These are phyloP conservation scores for Astrephomene gubernaculifera DNA, from an alignment of 139 green algal species.

Conservation along the genomic window DNA sequence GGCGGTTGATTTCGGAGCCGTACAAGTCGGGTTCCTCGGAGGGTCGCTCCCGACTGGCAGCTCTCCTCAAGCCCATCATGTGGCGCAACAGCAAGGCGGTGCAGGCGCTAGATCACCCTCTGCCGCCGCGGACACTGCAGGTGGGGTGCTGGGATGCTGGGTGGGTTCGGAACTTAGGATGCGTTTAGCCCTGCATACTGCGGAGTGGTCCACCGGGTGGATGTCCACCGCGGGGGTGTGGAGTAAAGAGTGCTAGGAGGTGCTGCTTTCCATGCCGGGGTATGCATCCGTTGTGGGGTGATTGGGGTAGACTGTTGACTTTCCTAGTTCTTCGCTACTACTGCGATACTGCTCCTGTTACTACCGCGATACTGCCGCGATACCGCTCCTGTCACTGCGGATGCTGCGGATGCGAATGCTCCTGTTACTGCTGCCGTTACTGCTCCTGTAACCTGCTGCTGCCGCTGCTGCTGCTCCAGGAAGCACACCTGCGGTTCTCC, in stretches of 20 bases:
- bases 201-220: too few species aligned
- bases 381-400: too few species aligned
- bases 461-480: not conserved
- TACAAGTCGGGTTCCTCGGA: conserved; percentile 37
- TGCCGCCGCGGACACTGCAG: conserved; percentile 68
- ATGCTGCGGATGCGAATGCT: too few species aligned
- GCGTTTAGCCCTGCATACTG: not conserved
- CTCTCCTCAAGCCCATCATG: conserved; percentile 77
- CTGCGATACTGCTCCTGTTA: too few species aligned
- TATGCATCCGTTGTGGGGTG: too few species aligned
- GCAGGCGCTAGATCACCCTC: conserved; percentile 60
- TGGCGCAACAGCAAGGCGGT: conserved; percentile 80
- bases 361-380: too few species aligned
- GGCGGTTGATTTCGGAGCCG: conserved; percentile 13
- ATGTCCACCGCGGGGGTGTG: not conserved
- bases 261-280: not conserved
- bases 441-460: not conserved
- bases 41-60: conserved; percentile 52
- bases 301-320: too few species aligned
- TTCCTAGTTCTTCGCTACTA: not conserved
- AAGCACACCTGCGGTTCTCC: conserved; percentile 62
- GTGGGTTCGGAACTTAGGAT: not conserved
- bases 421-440: not conserved
- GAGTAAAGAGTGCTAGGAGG: not conserved
- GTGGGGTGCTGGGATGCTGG: not conserved